These are phyloP conservation scores for Ogataea naganishii DNA, from an alignment of 805 yeast genomes.

Conservation along the genomic window DNA sequence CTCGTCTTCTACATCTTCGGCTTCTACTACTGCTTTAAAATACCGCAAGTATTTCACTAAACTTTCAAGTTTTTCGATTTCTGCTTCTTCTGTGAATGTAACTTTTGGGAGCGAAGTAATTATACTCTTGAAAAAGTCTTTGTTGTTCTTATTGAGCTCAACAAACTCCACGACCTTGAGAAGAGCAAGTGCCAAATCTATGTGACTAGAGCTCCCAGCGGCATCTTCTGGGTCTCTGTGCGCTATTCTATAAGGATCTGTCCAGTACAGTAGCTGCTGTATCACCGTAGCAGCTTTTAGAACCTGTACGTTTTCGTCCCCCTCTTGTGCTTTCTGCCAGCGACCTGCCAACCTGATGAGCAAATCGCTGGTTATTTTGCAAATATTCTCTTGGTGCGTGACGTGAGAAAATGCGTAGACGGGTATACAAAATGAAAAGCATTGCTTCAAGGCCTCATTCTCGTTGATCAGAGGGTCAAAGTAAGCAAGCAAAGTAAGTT, in stretches of 20 bases:
- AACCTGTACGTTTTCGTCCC: slow-evolving; percentile 17
- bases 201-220: slow-evolving; percentile 39
- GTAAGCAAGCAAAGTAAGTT: slow-evolving; percentile 62
- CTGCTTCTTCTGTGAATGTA: slow-evolving; percentile 25
- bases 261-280: slow-evolving; percentile 76
- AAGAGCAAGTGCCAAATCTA: slow-evolving; percentile 46
- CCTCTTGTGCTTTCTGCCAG: slow-evolving; percentile 20
- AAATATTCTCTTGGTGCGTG: slow-evolving; percentile 59
- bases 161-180: slow-evolving; percentile 37
- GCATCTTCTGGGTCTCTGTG: slow-evolving; percentile 34
- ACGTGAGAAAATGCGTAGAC: slow-evolving; percentile 75
- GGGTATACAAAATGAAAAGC: slow-evolving; percentile 80
- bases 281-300: slow-evolving; percentile 42
- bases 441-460: slow-evolving; percentile 67
- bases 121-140: slow-evolving; percentile 43
- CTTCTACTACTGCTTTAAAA: not conserved
- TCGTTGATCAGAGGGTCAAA: slow-evolving; percentile 59
- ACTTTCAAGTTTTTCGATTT: slow-evolving; percentile 12
- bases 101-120: slow-evolving; percentile 43
- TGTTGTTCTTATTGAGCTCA: slow-evolving; percentile 45
- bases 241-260: slow-evolving; percentile 66
- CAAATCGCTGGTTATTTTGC: slow-evolving; percentile 58
- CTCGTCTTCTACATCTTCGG: slow-evolving; percentile 1
- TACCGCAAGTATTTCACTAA: slow-evolving; percentile 7
- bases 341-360: slow-evolving; percentile 44